Percentiles rank a stretch among this genome's conserved stretches.
Evolutionary conservation across 1,139 yeast genomes (phyloP).

Genomic region (Saccharomyces hybrid): DNA sequence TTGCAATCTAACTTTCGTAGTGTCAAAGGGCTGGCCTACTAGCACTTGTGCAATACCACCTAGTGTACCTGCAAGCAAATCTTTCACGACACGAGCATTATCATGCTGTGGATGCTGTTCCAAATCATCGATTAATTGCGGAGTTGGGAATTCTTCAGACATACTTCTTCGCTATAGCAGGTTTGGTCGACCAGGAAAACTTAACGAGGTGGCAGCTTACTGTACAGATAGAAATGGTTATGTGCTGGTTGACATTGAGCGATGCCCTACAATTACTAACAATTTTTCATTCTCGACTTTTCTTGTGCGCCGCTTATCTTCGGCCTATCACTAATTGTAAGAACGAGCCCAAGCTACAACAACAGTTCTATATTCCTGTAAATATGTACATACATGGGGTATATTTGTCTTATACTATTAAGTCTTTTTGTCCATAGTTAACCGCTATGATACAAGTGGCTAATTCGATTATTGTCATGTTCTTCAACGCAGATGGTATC

Average conservation of each 20-base stretch:
- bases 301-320: neutral
- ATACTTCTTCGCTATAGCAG: slow-evolving; percentile 9
- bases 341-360: neutral
- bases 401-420: slow-evolving; percentile 1
- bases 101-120: slow-evolving; percentile 18
- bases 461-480: slow-evolving; percentile 14
- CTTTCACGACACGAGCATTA: slow-evolving; percentile 55
- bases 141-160: slow-evolving; percentile 30
- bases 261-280: neutral
- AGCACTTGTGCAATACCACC: slow-evolving; percentile 94
- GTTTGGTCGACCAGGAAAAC: neutral
- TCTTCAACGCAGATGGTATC: neutral
- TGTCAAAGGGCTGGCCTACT: slow-evolving; percentile 95
- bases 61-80: slow-evolving; percentile 80
- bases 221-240: neutral
- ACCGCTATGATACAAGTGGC: slow-evolving; percentile 16
- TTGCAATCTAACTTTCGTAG: slow-evolving; percentile 85
- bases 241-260: neutral
- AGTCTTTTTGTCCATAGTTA: slow-evolving; percentile 23
- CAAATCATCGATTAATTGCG: slow-evolving; percentile 30
- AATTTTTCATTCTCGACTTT: neutral
- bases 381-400: neutral
- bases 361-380: neutral
- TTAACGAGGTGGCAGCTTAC: neutral
- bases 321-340: neutral